Base-by-base conservation (phyloP, 2,329 filamentous ascomycete genomes). In the Tolypocladium inflatum region DNA sequence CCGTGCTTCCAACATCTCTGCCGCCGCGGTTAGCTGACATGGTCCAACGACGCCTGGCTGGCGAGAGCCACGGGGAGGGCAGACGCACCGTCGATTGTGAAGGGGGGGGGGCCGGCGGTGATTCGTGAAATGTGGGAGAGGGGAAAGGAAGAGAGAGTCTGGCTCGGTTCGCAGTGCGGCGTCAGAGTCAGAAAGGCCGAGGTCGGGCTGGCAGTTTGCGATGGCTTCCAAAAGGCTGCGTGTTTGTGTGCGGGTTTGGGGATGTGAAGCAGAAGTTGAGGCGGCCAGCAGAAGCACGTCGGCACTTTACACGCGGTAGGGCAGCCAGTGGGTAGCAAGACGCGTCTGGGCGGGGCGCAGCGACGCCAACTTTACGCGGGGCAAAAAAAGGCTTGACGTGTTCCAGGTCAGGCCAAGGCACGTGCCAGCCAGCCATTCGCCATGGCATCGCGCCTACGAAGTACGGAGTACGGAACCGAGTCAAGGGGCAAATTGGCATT, bases 1-100 rank as follows among this genome's bases (percentile, higher is more conserved):
- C 78, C 92, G 89, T 85, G 94, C 94, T 84, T 99, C 94, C 80
- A 99, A 86, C 93, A 97, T 84, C 63, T 72, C 79, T 80, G 70
- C 30, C 4, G 35, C n/a, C 15, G 4, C 55, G 57, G 55, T 61
- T 38, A 60, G 59, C 35, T 42, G 39, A 17, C 15, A 15, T 30
- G 6, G 9, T 30, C 5, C 38, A n/a, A 10, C 38, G 7, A 21
- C 23, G 33, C 10, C n/a, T 19, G 9, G 45, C 17, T 26, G 35
- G 42, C n/a, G 19, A 26, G n/a, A 19, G 21, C 23, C 38, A 35
- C 15, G 56, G 45, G 10, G 35, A 41, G 19, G 33, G 39, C 9
- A 33, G 30, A 57, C 58, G 35, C 35, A 59, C 58, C 19, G 50
- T 43, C 39, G 58, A 8, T 53, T 52, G 26, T 35, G 48, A 30